Evolutionary conservation across 2,329 filamentous ascomycete species (phyloP).

Genomic region (Fusarium siculi): DNA sequence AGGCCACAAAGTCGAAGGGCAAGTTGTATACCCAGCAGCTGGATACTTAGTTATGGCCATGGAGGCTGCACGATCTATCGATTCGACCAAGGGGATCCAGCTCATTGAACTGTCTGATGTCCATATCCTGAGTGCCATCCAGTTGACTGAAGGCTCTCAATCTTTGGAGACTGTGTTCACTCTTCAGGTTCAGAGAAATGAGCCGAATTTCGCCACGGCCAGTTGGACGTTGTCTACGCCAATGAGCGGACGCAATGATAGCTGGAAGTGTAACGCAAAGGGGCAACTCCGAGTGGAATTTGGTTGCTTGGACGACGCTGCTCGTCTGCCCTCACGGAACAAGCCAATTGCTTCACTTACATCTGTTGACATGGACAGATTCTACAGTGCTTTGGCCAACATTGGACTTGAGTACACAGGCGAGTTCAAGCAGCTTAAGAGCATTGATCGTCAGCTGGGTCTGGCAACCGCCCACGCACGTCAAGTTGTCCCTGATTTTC

Average conservation of each 20-base stretch:
- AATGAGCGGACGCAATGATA: neutral
- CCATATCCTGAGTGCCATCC: slow-evolving; percentile 2
- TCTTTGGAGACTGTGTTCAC: slow-evolving; percentile 12
- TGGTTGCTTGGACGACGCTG: neutral
- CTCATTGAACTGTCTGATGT: neutral
- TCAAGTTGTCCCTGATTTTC: neutral
- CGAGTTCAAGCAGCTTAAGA: slow-evolving; percentile 6
- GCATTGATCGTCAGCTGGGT: slow-evolving; percentile 27
- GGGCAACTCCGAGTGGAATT: neutral
- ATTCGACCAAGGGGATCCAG: neutral
- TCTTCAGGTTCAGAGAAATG: neutral
- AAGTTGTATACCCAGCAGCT: slow-evolving; percentile 54
- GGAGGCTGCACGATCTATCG: slow-evolving; percentile 38
- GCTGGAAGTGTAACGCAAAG: neutral
- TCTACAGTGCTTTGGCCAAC: neutral
- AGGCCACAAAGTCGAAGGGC: slow-evolving; percentile 49
- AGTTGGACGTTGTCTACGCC: neutral
- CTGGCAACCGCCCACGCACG: neutral
- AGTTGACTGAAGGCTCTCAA: neutral
- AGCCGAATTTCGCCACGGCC: neutral
- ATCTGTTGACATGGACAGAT: neutral
- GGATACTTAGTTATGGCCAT: slow-evolving; percentile 52
- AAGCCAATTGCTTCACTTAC: neutral
- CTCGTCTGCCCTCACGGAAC: neutral
- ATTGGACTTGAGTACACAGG: slow-evolving; percentile 1